phyloP scores from a whole-genome alignment of 2,329 filamentous ascomycete genomes.

The Cytospora schulzeri region DNA sequence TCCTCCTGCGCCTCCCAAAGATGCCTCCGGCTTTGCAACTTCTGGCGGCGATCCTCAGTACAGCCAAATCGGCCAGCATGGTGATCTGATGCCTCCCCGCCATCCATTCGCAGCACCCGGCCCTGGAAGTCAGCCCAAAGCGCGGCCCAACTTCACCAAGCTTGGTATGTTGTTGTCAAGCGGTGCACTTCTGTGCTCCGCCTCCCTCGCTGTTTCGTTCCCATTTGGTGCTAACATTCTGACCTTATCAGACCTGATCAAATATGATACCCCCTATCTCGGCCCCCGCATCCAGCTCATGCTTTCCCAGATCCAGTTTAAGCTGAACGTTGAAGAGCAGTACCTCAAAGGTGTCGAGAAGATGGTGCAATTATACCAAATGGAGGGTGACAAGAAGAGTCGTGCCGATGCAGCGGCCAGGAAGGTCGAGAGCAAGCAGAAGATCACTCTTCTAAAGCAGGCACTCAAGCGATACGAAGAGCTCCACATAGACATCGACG shows the following conservation, averaged over 20 bases:
- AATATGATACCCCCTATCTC: conserved; percentile 94
- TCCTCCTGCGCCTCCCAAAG: conserved; percentile 71
- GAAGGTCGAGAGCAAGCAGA: conserved; percentile 93
- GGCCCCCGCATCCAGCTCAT: conserved; percentile 98
- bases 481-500: conserved; percentile 84
- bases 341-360: conserved; percentile 99
- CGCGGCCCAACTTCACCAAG: conserved; percentile 90
- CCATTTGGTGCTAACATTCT: conserved; percentile 20
- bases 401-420: conserved; percentile 87
- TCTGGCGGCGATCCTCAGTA: conserved; percentile 40
- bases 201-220: background rate
- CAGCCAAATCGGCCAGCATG: conserved; percentile 63
- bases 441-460: conserved; percentile 93
- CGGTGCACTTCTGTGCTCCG: background rate
- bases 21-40: conserved; percentile 44
- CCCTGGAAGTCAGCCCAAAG: conserved; percentile 70
- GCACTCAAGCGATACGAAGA: conserved; percentile 96
- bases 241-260: conserved; percentile 78
- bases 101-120: conserved; percentile 77
- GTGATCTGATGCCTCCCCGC: conserved; percentile 77
- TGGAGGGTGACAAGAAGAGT: conserved; percentile 96
- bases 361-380: conserved; percentile 96
- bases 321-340: conserved; percentile 97
- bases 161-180: conserved; percentile 66
- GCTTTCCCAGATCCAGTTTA: conserved; percentile 98